A percentile compares a stretch with the other conserved stretches of the same genome.
Conservation (phyloP, 2,329 filamentous ascomycete species). For the Aureobasidium sp. region DNA sequence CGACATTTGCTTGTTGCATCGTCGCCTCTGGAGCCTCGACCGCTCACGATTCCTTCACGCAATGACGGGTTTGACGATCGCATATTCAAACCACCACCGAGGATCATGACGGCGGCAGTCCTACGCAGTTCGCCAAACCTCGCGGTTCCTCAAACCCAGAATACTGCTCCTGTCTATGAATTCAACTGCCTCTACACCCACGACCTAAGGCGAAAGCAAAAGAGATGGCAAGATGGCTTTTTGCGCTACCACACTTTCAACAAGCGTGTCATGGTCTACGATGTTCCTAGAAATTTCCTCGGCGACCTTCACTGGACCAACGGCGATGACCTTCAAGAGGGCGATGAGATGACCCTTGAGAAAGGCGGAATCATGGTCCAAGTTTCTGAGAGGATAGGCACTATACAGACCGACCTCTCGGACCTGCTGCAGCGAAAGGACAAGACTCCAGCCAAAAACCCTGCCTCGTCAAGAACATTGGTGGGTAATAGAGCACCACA, state of each 20-base stretch:
- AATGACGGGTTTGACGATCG: not conserved
- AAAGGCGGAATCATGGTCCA: slow-evolving; percentile 68
- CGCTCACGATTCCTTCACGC: not conserved
- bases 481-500: slow-evolving; percentile 23
- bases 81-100: not conserved
- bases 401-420: slow-evolving; percentile 67
- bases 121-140: slow-evolving; percentile 29
- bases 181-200: slow-evolving; percentile 81
- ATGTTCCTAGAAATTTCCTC: slow-evolving; percentile 69
- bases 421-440: slow-evolving; percentile 63
- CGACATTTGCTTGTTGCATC: not conserved
- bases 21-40: not conserved
- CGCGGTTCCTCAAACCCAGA: slow-evolving; percentile 45
- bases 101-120: slow-evolving; percentile 26
- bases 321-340: slow-evolving; percentile 61
- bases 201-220: slow-evolving; percentile 77
- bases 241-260: slow-evolving; percentile 89
- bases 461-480: slow-evolving; percentile 19
- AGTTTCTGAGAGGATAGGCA: slow-evolving; percentile 66
- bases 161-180: slow-evolving; percentile 68
- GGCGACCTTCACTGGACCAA: slow-evolving; percentile 78
- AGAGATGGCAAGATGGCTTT: slow-evolving; percentile 87
- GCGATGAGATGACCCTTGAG: slow-evolving; percentile 74
- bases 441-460: slow-evolving; percentile 28
- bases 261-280: slow-evolving; percentile 82